Evolutionary conservation across 148 eudicot genomes (phyloP).

Genomic region (Dysphania ambrosioides): DNA sequence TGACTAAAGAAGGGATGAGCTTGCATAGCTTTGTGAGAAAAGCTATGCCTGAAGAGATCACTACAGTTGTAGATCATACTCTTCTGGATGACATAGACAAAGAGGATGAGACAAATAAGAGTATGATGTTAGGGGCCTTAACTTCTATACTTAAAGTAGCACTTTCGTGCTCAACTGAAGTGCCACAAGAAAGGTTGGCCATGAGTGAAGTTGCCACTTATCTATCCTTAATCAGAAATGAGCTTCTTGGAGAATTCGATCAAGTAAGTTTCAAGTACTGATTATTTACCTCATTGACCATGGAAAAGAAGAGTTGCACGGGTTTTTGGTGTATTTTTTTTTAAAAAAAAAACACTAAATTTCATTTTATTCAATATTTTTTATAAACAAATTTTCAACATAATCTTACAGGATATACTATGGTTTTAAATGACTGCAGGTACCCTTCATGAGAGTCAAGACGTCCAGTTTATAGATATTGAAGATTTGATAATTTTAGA

Average conservation of each 20-base stretch:
- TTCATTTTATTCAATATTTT: too few species aligned
- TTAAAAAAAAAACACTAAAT: too few species aligned
- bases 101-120: neutral
- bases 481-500: too few species aligned
- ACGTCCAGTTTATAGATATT: too few species aligned
- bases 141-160: neutral
- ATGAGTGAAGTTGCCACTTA: neutral
- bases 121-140: neutral
- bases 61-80: slow-evolving; percentile 7
- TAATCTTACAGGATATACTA: too few species aligned
- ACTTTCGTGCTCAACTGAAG: slow-evolving; percentile 13
- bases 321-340: too few species aligned
- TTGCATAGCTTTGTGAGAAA: slow-evolving; percentile 20
- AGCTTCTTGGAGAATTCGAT: neutral
- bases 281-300: too few species aligned
- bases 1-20: slow-evolving; percentile 18
- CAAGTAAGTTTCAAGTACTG: too few species aligned
- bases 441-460: too few species aligned
- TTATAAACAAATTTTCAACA: too few species aligned
- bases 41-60: slow-evolving; percentile 6
- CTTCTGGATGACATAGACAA: slow-evolving; percentile 14
- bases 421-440: too few species aligned
- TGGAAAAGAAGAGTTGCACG: too few species aligned
- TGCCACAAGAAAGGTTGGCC: slow-evolving; percentile 6
- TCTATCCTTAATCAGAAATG: neutral